phyloP scores from a whole-genome alignment of 495 filamentous ascomycete genomes.

The Penicillium simplicissimum region DNA sequence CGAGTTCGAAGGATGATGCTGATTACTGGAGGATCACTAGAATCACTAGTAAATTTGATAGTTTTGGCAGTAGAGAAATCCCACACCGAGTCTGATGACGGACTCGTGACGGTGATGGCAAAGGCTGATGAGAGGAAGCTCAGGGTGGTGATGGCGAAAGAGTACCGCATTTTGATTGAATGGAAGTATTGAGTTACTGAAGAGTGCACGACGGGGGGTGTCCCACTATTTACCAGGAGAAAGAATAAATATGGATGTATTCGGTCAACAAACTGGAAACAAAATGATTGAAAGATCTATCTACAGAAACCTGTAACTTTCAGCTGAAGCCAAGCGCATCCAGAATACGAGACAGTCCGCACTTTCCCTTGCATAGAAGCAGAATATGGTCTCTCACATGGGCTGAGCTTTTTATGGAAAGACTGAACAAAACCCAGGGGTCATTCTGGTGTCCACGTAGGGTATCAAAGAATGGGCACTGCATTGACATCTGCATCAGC shows the following conservation, averaged over 20 bases:
- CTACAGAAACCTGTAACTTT: constrained; percentile 6
- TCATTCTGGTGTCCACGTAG: constrained; percentile 10
- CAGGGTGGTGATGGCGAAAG: constrained; percentile 13
- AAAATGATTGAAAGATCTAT: constrained; percentile 4
- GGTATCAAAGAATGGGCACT: constrained; percentile 6
- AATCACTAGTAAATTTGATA: constrained; percentile 16
- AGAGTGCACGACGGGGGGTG: background rate
- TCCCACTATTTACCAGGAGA: background rate
- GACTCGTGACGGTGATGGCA: constrained; percentile 17
- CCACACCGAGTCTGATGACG: constrained; percentile 13
- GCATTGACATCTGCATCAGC: constrained; percentile 10
- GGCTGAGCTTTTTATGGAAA: background rate
- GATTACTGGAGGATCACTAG: constrained; percentile 13
- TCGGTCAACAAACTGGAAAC: background rate
- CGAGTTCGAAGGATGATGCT: constrained; percentile 19
- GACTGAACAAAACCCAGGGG: background rate
- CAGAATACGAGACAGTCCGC: constrained; percentile 15
- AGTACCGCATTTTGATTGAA: constrained; percentile 16
- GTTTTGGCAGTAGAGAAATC: constrained; percentile 21
- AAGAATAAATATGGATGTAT: background rate
- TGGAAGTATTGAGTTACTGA: constrained; percentile 10
- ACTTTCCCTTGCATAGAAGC: background rate
- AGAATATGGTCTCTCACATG: background rate
- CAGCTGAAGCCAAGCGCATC: constrained; percentile 8
- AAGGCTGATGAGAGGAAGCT: constrained; percentile 18